These are phyloP conservation scores for Vitis amurensis DNA, from an alignment of 164 flowering plant genomes.

Conservation along the genomic window DNA sequence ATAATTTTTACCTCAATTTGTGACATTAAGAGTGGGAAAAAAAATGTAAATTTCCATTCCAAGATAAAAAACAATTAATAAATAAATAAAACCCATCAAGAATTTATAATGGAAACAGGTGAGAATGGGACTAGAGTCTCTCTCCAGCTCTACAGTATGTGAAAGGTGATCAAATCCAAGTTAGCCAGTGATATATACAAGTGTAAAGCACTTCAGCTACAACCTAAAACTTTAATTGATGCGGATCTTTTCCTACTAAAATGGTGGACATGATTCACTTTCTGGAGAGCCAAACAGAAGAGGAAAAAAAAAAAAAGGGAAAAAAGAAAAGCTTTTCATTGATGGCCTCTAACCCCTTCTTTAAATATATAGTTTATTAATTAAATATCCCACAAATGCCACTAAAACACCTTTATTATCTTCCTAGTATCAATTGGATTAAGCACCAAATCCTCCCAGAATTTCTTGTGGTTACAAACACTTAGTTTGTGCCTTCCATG, in stretches of 20 bases:
- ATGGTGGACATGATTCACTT: not conserved
- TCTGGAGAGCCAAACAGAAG: not conserved
- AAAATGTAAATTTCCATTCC: too few species aligned
- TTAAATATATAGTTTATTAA: not conserved
- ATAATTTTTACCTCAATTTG: too few species aligned
- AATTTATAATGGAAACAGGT: too few species aligned
- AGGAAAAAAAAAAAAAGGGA: not conserved
- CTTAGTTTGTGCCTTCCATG: conserved; percentile 9
- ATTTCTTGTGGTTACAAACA: conserved; percentile 11
- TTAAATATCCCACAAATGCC: not conserved
- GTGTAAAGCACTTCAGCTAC: conserved; percentile 5
- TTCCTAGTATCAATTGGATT: conserved; percentile 11
- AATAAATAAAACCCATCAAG: too few species aligned
- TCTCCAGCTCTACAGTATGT: not conserved
- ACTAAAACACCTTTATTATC: conserved; percentile 13
- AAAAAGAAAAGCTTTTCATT: not conserved
- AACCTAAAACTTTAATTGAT: not conserved
- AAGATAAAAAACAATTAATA: too few species aligned
- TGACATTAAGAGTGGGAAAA: too few species aligned
- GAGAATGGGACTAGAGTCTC: too few species aligned
- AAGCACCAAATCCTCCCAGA: conserved; percentile 16
- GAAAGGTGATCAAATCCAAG: not conserved
- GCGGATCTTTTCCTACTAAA: conserved; percentile 1
- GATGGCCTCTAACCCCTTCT: not conserved
- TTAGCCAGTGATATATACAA: not conserved